These are phyloP conservation scores for Pseudogymnoascus sp. DNA, from an alignment of 2,329 filamentous ascomycete species.

Conservation along the genomic window DNA sequence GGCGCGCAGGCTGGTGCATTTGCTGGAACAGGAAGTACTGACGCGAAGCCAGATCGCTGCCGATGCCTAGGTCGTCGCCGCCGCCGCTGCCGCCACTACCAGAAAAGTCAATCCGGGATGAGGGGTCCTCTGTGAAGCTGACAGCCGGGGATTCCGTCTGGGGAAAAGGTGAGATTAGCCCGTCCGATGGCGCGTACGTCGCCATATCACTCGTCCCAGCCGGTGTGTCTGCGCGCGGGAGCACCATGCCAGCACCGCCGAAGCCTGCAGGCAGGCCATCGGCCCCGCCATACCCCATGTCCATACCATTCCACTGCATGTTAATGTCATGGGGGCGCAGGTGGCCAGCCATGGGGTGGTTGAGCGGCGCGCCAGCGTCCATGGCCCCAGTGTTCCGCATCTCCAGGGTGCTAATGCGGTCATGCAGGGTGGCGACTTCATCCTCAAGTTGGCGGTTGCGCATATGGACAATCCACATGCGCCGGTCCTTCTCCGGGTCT, in stretches of 20 bases:
- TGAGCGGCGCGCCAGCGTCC: not conserved
- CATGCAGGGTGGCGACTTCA: not conserved
- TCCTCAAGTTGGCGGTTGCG: not conserved
- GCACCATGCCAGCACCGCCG: not conserved
- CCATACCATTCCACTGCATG: not conserved
- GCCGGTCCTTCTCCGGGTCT: conserved; percentile 15
- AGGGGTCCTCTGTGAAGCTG: not conserved
- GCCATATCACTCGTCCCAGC: not conserved
- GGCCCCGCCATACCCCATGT: not conserved
- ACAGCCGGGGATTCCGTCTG: not conserved
- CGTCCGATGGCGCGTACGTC: not conserved
- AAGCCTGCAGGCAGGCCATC: not conserved
- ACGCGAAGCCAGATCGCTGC: not conserved
- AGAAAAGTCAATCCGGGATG: not conserved
- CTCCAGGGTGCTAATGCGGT: not conserved
- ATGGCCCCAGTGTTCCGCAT: not conserved
- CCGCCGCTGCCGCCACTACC: not conserved
- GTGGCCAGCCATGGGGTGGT: not conserved
- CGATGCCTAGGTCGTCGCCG: not conserved
- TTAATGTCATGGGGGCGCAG: not conserved
- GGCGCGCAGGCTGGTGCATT: not conserved
- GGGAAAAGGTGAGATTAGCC: not conserved
- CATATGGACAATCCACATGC: not conserved
- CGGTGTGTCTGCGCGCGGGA: not conserved
- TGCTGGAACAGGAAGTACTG: not conserved